Percentiles rank a stretch among this genome's conserved stretches.
Conservation (phyloP, 257 asterid species). For the Salvia rosmarinus region DNA sequence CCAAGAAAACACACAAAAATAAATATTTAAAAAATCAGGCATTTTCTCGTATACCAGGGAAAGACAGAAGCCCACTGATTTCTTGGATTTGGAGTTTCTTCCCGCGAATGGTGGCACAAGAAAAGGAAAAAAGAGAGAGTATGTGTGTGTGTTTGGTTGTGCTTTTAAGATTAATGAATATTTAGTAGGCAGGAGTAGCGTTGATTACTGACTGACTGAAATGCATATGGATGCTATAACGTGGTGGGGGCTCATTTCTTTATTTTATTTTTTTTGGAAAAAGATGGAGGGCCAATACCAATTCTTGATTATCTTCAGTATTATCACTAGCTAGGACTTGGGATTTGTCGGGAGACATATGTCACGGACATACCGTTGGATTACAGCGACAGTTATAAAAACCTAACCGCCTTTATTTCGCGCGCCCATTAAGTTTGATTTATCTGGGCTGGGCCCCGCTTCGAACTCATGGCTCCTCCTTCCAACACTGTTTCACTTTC, state of each 20-base stretch:
- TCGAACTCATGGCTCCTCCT: neutral
- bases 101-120: slow-evolving; percentile 49
- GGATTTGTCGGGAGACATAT: slow-evolving; percentile 43
- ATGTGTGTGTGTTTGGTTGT: slow-evolving; percentile 27
- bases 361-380: slow-evolving; percentile 77
- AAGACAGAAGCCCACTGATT: slow-evolving; percentile 20
- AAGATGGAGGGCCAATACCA: neutral
- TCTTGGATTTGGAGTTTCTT: slow-evolving; percentile 34
- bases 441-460: neutral
- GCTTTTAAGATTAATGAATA: slow-evolving; percentile 48
- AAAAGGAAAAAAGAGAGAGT: slow-evolving; percentile 28
- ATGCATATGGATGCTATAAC: slow-evolving; percentile 45
- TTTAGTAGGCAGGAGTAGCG: slow-evolving; percentile 45
- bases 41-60: slow-evolving; percentile 31
- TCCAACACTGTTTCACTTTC: too few species aligned
- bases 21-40: neutral
- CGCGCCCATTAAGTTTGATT: slow-evolving; percentile 32
- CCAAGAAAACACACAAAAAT: slow-evolving; percentile 13
- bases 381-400: slow-evolving; percentile 45
- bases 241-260: slow-evolving; percentile 42
- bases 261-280: neutral
- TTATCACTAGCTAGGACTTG: slow-evolving; percentile 23
- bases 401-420: slow-evolving; percentile 47
- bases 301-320: neutral
- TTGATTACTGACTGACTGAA: slow-evolving; percentile 40